Conservation (phyloP, 495 filamentous ascomycete species). For the Beverwykella pulmonaria region DNA sequence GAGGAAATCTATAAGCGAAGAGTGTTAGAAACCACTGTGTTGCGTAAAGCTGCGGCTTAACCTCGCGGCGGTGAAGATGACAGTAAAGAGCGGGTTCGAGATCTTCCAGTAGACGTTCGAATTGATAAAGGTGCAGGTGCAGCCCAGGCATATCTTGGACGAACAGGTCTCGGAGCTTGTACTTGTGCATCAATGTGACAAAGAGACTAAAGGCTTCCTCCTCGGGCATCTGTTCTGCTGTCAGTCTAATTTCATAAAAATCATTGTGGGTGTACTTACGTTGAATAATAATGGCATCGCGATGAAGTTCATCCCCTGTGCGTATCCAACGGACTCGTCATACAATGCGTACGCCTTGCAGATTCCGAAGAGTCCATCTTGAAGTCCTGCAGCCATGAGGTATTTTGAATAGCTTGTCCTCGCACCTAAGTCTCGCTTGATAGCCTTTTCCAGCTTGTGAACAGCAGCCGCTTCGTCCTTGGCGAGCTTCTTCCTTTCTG, state of each 20-base stretch:
- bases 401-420: constrained; percentile 96
- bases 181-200: constrained; percentile 94
- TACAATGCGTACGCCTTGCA: constrained; percentile 98
- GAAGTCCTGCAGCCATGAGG: constrained; percentile 80
- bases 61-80: constrained; percentile 84
- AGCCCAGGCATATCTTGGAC: constrained; percentile 95
- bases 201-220: constrained; percentile 95
- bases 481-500: constrained; percentile 69
- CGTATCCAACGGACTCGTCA: constrained; percentile 93
- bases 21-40: constrained; percentile 99
- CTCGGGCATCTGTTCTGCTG: constrained; percentile 76
- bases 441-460: constrained; percentile 85
- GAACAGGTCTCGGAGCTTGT: constrained; percentile 89
- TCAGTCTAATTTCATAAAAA: not conserved
- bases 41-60: constrained; percentile 89
- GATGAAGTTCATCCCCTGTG: constrained; percentile 98
- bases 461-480: constrained; percentile 72
- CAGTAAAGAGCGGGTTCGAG: constrained; percentile 92
- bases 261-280: constrained; percentile 53
- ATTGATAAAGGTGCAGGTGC: constrained; percentile 90
- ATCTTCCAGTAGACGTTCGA: constrained; percentile 92
- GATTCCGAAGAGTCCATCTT: constrained; percentile 91
- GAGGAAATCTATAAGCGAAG: constrained; percentile 97
- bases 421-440: constrained; percentile 85
- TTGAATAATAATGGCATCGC: constrained; percentile 98